A percentile compares a stretch with the other conserved stretches of the same genome.
phyloP scores from a whole-genome alignment of 257 asterid genomes.

The Gentiana macrophylla region DNA sequence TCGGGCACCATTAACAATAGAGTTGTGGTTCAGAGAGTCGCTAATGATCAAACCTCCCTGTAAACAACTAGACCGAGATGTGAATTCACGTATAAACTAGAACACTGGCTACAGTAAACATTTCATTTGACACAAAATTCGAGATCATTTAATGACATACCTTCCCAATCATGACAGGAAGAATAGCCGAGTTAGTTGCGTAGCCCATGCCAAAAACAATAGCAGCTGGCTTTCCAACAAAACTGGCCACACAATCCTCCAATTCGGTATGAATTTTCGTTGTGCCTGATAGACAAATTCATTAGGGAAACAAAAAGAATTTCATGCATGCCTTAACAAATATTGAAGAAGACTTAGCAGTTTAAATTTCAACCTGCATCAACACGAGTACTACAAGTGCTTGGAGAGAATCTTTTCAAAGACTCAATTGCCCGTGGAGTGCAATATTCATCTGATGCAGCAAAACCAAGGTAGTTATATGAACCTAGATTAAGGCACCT shows the following conservation, averaged over 20 bases:
- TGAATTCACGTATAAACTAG: slow-evolving; percentile 1
- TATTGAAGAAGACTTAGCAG: slow-evolving; percentile 6
- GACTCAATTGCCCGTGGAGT: slow-evolving; percentile 92
- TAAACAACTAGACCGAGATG: slow-evolving; percentile 10
- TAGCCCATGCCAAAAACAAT: slow-evolving; percentile 97
- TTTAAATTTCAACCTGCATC: slow-evolving; percentile 69
- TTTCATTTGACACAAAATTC: not conserved
- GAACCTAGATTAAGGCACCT: slow-evolving; percentile 97
- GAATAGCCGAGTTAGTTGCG: slow-evolving; percentile 90
- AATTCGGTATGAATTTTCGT: slow-evolving; percentile 64
- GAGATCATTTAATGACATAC: slow-evolving; percentile 26
- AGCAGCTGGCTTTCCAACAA: slow-evolving; percentile 90
- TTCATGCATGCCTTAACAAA: not conserved
- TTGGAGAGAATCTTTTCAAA: slow-evolving; percentile 62
- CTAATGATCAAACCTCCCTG: slow-evolving; percentile 96
- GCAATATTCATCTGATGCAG: slow-evolving; percentile 96
- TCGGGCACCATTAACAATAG: slow-evolving; percentile 97
- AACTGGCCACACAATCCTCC: slow-evolving; percentile 85
- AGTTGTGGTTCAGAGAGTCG: slow-evolving; percentile 94
- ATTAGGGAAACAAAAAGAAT: slow-evolving; percentile 2
- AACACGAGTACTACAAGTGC: slow-evolving; percentile 93
- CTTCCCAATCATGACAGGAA: slow-evolving; percentile 84
- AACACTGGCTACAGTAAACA: not conserved
- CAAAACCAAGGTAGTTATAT: slow-evolving; percentile 95
- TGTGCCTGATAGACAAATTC: slow-evolving; percentile 47